A percentile compares a stretch with the other conserved stretches of the same genome.
Conservation (phyloP, 441 rosid species). For the Jatropha podagrica region DNA sequence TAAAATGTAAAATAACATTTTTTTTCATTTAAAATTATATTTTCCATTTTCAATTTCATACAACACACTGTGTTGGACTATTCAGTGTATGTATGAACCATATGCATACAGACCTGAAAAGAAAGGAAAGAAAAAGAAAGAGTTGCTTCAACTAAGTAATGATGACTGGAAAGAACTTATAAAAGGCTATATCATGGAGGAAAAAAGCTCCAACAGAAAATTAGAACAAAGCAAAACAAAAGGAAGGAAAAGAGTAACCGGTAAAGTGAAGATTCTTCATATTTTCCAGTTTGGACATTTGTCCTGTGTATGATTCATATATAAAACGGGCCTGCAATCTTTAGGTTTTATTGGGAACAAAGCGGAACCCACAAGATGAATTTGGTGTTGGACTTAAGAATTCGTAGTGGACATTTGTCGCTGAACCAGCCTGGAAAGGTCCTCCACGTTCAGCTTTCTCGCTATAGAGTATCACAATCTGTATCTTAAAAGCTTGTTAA, state of each 20-base stretch:
- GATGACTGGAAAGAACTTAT: conserved; percentile 6
- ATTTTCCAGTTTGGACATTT: background rate
- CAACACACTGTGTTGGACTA: too few species aligned
- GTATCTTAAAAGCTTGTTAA: background rate
- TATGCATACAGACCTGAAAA: too few species aligned
- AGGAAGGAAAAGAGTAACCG: background rate
- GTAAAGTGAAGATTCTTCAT: conserved; percentile 26
- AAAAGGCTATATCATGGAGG: conserved; percentile 8
- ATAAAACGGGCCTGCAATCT: too few species aligned
- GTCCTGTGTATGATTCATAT: too few species aligned
- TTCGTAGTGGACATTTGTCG: background rate
- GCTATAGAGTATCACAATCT: conserved; percentile 3
- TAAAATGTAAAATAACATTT: too few species aligned
- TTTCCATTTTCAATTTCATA: too few species aligned
- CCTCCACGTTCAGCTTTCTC: background rate
- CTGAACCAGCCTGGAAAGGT: conserved; percentile 32
- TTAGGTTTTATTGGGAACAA: too few species aligned
- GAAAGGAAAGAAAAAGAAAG: too few species aligned
- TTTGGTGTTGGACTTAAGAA: background rate
- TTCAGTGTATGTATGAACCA: too few species aligned
- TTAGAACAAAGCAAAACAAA: background rate
- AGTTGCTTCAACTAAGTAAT: conserved; percentile 13
- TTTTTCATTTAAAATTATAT: too few species aligned
- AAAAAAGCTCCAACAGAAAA: conserved; percentile 4
- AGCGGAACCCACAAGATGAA: conserved; percentile 14